Percentiles rank a stretch among this genome's conserved stretches.
Evolutionary conservation across 805 yeast genomes (phyloP).

Genomic region (Lachancea quebecensis): DNA sequence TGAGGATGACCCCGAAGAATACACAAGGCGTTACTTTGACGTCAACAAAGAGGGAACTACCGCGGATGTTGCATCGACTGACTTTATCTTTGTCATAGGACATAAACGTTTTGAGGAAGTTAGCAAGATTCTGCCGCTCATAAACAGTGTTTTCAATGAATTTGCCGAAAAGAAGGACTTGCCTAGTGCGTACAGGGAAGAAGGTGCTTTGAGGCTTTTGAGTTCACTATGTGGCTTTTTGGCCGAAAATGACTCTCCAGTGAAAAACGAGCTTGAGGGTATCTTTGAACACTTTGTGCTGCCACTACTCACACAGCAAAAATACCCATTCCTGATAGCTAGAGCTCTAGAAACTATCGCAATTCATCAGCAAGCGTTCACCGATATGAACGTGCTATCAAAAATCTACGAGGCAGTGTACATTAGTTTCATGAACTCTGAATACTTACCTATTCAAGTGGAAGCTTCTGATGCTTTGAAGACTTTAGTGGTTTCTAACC

Average conservation of each 20-base stretch:
- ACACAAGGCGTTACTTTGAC: slow-evolving; percentile 66
- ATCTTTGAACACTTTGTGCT: slow-evolving; percentile 55
- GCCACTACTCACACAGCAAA: slow-evolving; percentile 52
- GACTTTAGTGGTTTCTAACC: slow-evolving; percentile 60
- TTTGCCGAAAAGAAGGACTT: slow-evolving; percentile 32
- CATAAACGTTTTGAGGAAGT: slow-evolving; percentile 49
- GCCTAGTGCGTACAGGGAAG: slow-evolving; percentile 55
- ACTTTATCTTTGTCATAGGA: slow-evolving; percentile 59
- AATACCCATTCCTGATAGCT: slow-evolving; percentile 61
- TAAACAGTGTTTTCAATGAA: slow-evolving; percentile 41
- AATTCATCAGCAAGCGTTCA: slow-evolving; percentile 29
- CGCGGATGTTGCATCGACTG: slow-evolving; percentile 77
- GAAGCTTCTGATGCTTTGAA: slow-evolving; percentile 87
- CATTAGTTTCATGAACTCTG: slow-evolving; percentile 36
- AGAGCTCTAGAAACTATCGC: slow-evolving; percentile 58
- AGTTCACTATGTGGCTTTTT: slow-evolving; percentile 52
- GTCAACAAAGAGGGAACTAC: slow-evolving; percentile 54
- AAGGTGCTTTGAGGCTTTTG: slow-evolving; percentile 73
- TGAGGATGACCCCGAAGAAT: slow-evolving; percentile 78
- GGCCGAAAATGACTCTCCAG: slow-evolving; percentile 37
- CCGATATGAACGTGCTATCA: slow-evolving; percentile 35
- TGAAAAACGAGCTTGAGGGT: slow-evolving; percentile 50
- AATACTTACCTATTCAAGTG: slow-evolving; percentile 65
- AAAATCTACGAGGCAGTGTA: slow-evolving; percentile 37
- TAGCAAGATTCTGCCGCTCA: slow-evolving; percentile 47